These are phyloP conservation scores for Corymbia maculata DNA, from an alignment of 345 rosid species.

Conservation along the genomic window DNA sequence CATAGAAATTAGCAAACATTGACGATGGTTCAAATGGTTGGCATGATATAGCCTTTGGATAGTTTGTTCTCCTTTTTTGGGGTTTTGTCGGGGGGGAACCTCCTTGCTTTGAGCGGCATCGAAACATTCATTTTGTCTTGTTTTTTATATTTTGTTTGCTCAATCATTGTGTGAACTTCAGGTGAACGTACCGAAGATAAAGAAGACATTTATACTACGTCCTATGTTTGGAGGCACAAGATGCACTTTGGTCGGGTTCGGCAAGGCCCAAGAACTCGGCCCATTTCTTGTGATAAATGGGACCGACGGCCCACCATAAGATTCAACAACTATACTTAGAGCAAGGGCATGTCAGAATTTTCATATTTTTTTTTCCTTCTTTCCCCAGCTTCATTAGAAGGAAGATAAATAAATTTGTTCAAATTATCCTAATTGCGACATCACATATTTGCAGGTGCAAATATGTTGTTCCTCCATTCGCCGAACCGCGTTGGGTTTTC, in stretches of 20 bases:
- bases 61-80: not conserved
- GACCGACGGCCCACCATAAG: too few relatives aligned
- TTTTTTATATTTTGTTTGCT: not conserved
- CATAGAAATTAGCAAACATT: too few relatives aligned
- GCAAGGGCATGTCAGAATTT: too few relatives aligned
- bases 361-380: too few relatives aligned
- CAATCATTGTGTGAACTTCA: not conserved
- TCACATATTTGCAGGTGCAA: not conserved
- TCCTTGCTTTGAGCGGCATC: not conserved
- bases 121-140: not conserved
- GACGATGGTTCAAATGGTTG: not conserved
- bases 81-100: not conserved
- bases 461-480: not conserved
- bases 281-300: too few relatives aligned
- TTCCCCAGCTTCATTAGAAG: too few relatives aligned
- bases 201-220: not conserved
- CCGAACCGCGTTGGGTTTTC: not conserved
- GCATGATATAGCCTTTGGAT: not conserved
- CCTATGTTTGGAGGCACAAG: too few relatives aligned
- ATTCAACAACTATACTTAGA: too few relatives aligned
- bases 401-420: too few relatives aligned
- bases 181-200: slow-evolving; percentile 13
- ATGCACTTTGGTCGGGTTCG: too few relatives aligned
- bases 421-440: too few relatives aligned
- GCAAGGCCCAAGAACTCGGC: too few relatives aligned